phyloP scores from a whole-genome alignment of 2,329 filamentous ascomycete species.

The Ceratocystis smalleyi region DNA sequence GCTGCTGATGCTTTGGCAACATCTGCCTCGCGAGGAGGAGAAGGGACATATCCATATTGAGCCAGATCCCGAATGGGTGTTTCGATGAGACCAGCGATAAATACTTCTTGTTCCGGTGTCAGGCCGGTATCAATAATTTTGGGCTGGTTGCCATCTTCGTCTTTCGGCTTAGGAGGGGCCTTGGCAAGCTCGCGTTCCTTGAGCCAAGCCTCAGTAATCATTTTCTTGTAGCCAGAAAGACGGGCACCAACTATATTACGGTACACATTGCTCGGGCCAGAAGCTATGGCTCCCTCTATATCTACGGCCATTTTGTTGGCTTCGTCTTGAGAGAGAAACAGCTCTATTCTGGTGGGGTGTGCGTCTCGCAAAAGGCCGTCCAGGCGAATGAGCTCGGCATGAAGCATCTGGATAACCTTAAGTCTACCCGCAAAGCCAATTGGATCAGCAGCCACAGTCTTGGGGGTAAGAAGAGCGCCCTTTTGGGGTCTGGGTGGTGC shows the following conservation, averaged over 20 bases:
- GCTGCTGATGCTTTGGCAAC: constrained; percentile 51
- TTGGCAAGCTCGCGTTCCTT: constrained; percentile 13
- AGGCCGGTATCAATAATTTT: constrained; percentile 55
- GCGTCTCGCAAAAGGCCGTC: constrained; percentile 10
- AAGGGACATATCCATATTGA: constrained; percentile 58
- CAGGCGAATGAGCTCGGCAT: constrained; percentile 11
- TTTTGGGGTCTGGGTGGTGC: constrained; percentile 4
- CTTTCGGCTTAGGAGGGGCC: constrained; percentile 9
- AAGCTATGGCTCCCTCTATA: constrained; percentile 62
- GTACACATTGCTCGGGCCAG: constrained; percentile 55
- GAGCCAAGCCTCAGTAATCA: constrained; percentile 54
- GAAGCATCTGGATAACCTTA: constrained; percentile 14
- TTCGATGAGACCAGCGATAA: constrained; percentile 45
- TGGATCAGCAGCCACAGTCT: constrained; percentile 2
- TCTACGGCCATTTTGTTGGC: constrained; percentile 55
- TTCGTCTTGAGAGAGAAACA: constrained; percentile 47
- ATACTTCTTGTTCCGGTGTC: constrained; percentile 48
- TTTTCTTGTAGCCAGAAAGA: constrained; percentile 60
- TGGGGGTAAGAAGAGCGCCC: constrained; percentile 8
- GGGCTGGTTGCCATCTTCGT: constrained; percentile 19
- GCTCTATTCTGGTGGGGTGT: constrained; percentile 17
- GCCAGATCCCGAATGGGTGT: constrained; percentile 50
- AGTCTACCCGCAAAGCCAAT: constrained; percentile 9
- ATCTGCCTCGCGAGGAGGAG: constrained; percentile 47
- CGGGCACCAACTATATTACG: constrained; percentile 69